phyloP scores from a whole-genome alignment of 306 rosid genomes.

The Luffa acutangula region DNA sequence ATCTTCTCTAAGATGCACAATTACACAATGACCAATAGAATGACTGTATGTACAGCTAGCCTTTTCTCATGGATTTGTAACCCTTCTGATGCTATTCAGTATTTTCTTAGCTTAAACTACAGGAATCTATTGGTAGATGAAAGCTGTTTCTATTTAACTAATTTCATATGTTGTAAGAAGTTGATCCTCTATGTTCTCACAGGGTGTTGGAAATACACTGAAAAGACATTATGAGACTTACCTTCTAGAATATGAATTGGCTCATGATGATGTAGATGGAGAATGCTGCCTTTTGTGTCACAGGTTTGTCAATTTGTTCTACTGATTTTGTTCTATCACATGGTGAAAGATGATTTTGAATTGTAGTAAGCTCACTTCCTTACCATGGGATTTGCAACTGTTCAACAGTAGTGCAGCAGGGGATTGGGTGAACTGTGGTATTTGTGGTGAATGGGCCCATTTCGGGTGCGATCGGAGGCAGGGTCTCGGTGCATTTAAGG shows the following conservation, averaged over 20 bases:
- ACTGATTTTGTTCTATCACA: not conserved
- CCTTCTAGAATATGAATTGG: constrained; percentile 91
- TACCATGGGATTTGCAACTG: constrained; percentile 11
- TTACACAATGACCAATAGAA: constrained; percentile 92
- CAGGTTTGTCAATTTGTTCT: constrained; percentile 47
- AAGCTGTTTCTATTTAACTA: constrained; percentile 3
- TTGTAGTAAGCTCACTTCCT: constrained; percentile 12
- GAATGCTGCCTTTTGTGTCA: constrained; percentile 97
- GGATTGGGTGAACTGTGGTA: constrained; percentile 99
- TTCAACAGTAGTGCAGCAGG: constrained; percentile 98
- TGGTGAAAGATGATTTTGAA: not conserved
- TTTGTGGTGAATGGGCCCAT: constrained; percentile 99
- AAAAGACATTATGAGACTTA: constrained; percentile 97
- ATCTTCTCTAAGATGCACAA: constrained; percentile 98
- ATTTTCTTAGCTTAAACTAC: not conserved
- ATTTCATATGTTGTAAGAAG: constrained; percentile 4
- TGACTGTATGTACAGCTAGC: constrained; percentile 66
- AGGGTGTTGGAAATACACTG: constrained; percentile 99
- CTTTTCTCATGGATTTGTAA: constrained; percentile 1
- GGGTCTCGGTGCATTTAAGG: constrained; percentile 99
- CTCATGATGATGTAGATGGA: constrained; percentile 98
- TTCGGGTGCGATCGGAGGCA: constrained; percentile 99
- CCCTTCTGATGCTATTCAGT: not conserved
- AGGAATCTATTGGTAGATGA: not conserved
- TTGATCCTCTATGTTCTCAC: constrained; percentile 14